Conservation (phyloP, 1,284 basidiomycete genomes). For the Erythrobasidium hasegawianum region DNA sequence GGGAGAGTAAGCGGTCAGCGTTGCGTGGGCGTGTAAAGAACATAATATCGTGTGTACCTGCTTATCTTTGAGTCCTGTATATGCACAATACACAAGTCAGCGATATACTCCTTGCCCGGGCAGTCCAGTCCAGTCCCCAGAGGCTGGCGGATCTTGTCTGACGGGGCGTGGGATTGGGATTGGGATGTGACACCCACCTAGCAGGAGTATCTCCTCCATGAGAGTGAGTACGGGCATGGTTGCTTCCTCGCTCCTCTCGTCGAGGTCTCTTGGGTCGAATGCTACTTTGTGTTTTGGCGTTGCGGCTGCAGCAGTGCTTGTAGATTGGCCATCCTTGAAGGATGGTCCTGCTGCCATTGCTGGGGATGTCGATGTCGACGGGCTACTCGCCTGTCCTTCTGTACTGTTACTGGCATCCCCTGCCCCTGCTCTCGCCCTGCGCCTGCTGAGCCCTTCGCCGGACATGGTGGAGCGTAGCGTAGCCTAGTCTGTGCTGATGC, state of each 20-base stretch:
- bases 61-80: conserved; percentile 40
- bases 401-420: background rate
- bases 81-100: too few relatives aligned
- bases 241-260: conserved; percentile 64
- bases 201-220: conserved; percentile 91
- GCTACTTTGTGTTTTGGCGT: conserved; percentile 63
- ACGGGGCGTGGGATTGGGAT: too few relatives aligned
- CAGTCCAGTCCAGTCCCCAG: too few relatives aligned
- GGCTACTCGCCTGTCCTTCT: background rate
- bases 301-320: too few relatives aligned
- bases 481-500: too few relatives aligned
- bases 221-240: conserved; percentile 82
- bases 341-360: conserved; percentile 1
- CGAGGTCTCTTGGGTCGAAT: conserved; percentile 87
- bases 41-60: too few relatives aligned
- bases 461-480: too few relatives aligned
- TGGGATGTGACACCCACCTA: conserved; percentile 63
- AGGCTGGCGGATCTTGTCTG: too few relatives aligned
- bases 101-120: too few relatives aligned
- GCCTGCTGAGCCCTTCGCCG: conserved; percentile 23
- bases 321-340: background rate
- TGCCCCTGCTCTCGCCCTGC: conserved; percentile 20
- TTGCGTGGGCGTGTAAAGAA: too few relatives aligned
- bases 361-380: conserved; percentile 5
- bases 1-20: too few relatives aligned